Base-by-base conservation (phyloP, 139 green algal species). In the Ettlia oleoabundans region DNA sequence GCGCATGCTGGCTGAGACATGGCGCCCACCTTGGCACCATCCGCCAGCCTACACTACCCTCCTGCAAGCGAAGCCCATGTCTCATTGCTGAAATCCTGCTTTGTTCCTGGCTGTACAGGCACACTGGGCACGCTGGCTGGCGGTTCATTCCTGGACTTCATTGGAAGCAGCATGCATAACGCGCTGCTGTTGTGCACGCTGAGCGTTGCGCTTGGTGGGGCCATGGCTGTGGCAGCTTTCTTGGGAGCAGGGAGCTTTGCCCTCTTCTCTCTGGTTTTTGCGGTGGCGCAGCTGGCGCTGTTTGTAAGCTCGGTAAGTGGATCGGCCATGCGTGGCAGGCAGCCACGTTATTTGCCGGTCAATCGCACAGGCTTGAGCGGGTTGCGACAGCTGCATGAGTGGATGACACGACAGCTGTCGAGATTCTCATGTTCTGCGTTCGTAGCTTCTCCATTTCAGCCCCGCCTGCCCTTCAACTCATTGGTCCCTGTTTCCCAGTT, bases 61-160 rank as follows among this genome's bases (percentile, higher is more conserved):
- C n/a, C n/a, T n/a, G n/a, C n/a, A n/a, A n/a, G n/a, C n/a, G n/a
- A n/a, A n/a, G n/a, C n/a, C n/a, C n/a, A n/a, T n/a, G n/a, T n/a
- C n/a, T n/a, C n/a, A n/a, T n/a, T n/a, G n/a, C n/a, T n/a, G n/a
- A n/a, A n/a, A n/a, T n/a, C n/a, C n/a, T n/a, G n/a, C n/a, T n/a
- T n/a, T n/a, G n/a, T n/a, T n/a, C 62, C 0, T 35, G 6, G 1
- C n/a, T 67, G 33, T 41, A 61, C 69, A 78, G 93, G 93, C 41
- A 88, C 94, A n/a, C 18, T 94, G 32, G 95, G 95, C 33, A 94
- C 89, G 15, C 55, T 97, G 51, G 77, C 80, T 15, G 96, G 96
- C 18, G 96, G 96, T 37, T 10, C 93, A 22, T 24, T 90, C 51
- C 86, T 99, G 63, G 96, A 99, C 87, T 15, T 26, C 2, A 53